Base-by-base conservation (phyloP, 352 stramenopile species). In the Pythium insidiosum region DNA sequence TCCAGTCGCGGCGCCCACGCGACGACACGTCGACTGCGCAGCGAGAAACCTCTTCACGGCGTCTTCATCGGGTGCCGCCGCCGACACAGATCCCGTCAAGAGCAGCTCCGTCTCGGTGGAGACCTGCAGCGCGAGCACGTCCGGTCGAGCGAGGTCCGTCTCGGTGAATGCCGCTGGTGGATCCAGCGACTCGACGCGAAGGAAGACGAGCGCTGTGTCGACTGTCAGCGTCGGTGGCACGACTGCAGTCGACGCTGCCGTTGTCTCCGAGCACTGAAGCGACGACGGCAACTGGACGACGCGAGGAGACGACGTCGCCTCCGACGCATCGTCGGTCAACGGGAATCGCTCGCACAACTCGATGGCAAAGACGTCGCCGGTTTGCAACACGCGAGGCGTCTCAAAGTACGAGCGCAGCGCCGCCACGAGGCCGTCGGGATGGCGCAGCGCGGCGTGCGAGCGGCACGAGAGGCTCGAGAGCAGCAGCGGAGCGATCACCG, bases 191-290 rank as follows among this genome's bases (percentile, higher is more conserved):
- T 89, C 64, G 6, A 92, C 76, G 18, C 71, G 70, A 42, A 89
- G 89, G 38, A 88, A 89, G 40, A 88, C 58, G 7, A 92, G 52
- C n/a, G 58, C 63, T 20, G 71, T 81, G 43, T 91, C 73, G 1
- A 86, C 38, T 24, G 61, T 31, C 7, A 91, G 53, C 15, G 63
- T 53, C 6, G 75, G 75, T 2, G 73, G 69, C 30, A 84, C 57
- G 0, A 72, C 33, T n/a, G 64, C 50, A 1, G 43, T 45, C 13
- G 30, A 13, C 12, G 28, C 15, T 33, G 28, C 28, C 28, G 28
- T 33, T 33, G 28, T 33, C 28, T 9, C 9, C 9, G 28, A 33
- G 9, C 15, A 15, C 15, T 33, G 28, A 33, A 40, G 4, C 13
- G 6, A 3, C 5, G 19, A 38, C 22, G n/a, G 40, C n/a, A n/a